These are phyloP conservation scores for Malbranchea zuffiana DNA, from an alignment of 2,329 filamentous ascomycete genomes.

Conservation along the genomic window DNA sequence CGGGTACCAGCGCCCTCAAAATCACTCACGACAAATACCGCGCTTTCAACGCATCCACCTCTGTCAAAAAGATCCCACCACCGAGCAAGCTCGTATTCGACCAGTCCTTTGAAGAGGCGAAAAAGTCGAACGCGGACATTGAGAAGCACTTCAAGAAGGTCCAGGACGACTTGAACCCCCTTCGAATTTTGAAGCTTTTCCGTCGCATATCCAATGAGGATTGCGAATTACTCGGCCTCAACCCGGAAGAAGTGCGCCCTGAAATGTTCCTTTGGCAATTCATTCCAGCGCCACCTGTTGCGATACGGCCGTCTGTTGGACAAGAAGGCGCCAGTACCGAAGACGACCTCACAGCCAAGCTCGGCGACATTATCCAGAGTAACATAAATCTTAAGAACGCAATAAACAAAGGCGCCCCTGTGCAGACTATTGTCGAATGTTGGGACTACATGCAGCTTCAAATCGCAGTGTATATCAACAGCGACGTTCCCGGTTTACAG, in stretches of 20 bases:
- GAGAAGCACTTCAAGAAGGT: slow-evolving; percentile 88
- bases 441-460: slow-evolving; percentile 97
- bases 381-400: slow-evolving; percentile 78
- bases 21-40: slow-evolving; percentile 88
- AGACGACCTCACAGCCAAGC: slow-evolving; percentile 90
- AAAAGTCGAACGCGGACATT: slow-evolving; percentile 65
- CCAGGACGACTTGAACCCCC: slow-evolving; percentile 84
- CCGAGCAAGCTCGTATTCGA: slow-evolving; percentile 76
- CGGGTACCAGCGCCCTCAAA: slow-evolving; percentile 71
- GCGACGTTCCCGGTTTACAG: slow-evolving; percentile 84
- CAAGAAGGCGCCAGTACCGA: slow-evolving; percentile 91
- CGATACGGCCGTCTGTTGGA: slow-evolving; percentile 83
- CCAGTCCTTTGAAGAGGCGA: slow-evolving; percentile 69
- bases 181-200: slow-evolving; percentile 82
- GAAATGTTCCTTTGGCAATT: slow-evolving; percentile 99
- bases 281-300: slow-evolving; percentile 84
- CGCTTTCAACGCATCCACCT: slow-evolving; percentile 76
- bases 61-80: slow-evolving; percentile 72
- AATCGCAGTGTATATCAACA: slow-evolving; percentile 96
- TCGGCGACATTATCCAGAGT: slow-evolving; percentile 92
- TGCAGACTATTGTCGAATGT: slow-evolving; percentile 90
- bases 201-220: slow-evolving; percentile 74
- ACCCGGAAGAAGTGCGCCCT: slow-evolving; percentile 74
- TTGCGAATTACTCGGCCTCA: slow-evolving; percentile 81
- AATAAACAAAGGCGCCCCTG: slow-evolving; percentile 67